Evolutionary conservation across 441 rosid genomes (phyloP), one percentile per base, ranked within the genome.

Genomic region (Flueggea neowawraea): DNA sequence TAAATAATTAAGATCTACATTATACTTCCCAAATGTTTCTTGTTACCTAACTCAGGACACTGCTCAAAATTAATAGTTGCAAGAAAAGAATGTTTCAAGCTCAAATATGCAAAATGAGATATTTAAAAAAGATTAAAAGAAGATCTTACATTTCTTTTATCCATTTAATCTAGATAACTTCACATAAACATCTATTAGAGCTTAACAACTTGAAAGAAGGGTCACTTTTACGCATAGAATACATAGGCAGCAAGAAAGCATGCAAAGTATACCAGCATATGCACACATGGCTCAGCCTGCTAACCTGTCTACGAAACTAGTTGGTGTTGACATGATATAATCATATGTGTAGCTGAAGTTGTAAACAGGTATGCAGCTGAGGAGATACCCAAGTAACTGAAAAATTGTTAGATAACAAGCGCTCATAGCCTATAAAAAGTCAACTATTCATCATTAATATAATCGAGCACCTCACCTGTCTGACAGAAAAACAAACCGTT

Each of bases 231-330:
- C 12, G 8, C 55, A 16, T 44, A 13, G 43, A 28, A 39, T 36
- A 4, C 31, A 50, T 49, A 67, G 47, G 4, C 32, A 31, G 32
- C 16, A 54, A 58, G 16, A 16, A 31, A 49, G 33, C 57, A 44
- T 15, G 32, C 5, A 60, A 58, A 47, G 52, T 14, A 15, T 33
- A 54, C 41, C 0, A 6, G 14, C 5, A 7, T 14, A 11, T 12
- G 12, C 32, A 33, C 3, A 14, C 16, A 66, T 2, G 41, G 3
- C 31, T 31, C 10, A 11, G 43, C 48, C 32, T 39, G 83, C 91
- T 72, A 71, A 95, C 99, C 98, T 95, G 88, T 95, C 99, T 15
- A 95, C 95, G 61, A 95, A 95, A 70, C 99, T 89, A 75, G 91
- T 78, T 62, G 92, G 61, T 48, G 96, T 80, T 54, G 98, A 89